These are phyloP conservation scores for Beauveria pseudobassiana DNA, from an alignment of 2,329 filamentous ascomycete species.

Conservation along the genomic window DNA sequence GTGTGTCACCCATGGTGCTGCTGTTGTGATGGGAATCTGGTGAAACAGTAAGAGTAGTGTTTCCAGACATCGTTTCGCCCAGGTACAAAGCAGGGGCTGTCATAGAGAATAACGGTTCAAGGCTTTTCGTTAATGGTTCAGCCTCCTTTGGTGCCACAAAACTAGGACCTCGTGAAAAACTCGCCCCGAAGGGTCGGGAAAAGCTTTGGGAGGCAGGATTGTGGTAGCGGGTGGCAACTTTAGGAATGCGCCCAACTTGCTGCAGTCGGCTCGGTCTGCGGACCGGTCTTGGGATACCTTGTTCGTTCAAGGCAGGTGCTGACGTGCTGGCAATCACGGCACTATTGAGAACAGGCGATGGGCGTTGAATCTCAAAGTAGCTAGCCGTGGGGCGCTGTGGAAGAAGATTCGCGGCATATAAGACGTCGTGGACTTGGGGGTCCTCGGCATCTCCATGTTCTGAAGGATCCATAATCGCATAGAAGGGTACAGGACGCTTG, in stretches of 20 bases:
- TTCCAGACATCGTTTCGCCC: slow-evolving; percentile 28
- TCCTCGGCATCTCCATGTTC: slow-evolving; percentile 44
- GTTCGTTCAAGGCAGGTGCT: neutral
- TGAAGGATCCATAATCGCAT: slow-evolving; percentile 53
- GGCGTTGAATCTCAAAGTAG: slow-evolving; percentile 1
- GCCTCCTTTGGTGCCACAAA: slow-evolving; percentile 23
- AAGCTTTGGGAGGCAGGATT: slow-evolving; percentile 70
- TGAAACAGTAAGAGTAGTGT: slow-evolving; percentile 23
- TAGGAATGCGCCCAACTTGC: slow-evolving; percentile 80
- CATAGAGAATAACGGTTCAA: slow-evolving; percentile 34
- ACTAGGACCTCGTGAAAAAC: slow-evolving; percentile 30
- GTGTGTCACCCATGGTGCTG: neutral
- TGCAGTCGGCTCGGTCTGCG: slow-evolving; percentile 53
- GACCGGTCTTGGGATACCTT: neutral
- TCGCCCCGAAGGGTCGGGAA: slow-evolving; percentile 67
- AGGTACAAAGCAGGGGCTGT: slow-evolving; percentile 31
- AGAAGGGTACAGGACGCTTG: slow-evolving; percentile 49
- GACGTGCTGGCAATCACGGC: neutral
- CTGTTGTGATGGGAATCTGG: neutral
- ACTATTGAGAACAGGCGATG: neutral
- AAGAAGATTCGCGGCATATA: slow-evolving; percentile 35
- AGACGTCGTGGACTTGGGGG: slow-evolving; percentile 34
- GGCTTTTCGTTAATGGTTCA: slow-evolving; percentile 41
- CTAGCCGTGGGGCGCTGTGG: slow-evolving; percentile 4
- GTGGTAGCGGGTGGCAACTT: slow-evolving; percentile 63